Evolutionary conservation across 148 eudicot species (phyloP), one percentile per base, ranked within the genome.

Genomic region (Gaultheria prostrata): DNA sequence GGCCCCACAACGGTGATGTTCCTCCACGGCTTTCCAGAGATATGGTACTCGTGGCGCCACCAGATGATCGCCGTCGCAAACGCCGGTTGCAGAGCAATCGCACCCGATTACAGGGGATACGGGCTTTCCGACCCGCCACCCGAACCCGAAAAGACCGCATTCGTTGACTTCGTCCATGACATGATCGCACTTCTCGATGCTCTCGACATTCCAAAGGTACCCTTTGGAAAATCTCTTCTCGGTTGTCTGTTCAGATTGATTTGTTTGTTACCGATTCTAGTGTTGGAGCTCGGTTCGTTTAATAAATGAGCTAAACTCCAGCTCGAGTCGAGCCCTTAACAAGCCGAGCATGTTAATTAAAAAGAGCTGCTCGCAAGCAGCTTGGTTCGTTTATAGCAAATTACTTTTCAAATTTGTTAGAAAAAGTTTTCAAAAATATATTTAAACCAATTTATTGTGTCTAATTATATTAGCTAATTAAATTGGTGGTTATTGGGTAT

Each of bases 11-110:
- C 83, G 8, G 86, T 87, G 45, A 18, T 89, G 67, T 87, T 89
- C 77, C 81, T 87, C 12, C 91, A 89, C 77, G 89, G 91, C 2
- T 89, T 89, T 48, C 91, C 91, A 26, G 89, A 89, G 82, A 84
- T 87, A 82, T 89, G 91, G 91, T 89, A 89, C 86, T 69, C 87
- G 0, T 89, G 91, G 89, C 86, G 87, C 61, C 76, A 87, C 82
- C 91, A 89, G 67, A 84, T 89, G 85, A 82, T 89, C n/a, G 88
- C 88, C 8, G 82, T 63, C 12, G 88, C 88, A 20, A 53, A 77
- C 8, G 84, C 88, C n/a, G 91, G 91, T 1, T 89, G n/a, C 83
- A 30, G 88, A 50, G 91, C 91, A 0, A 78, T 89, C 33, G 87
- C 91, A 21, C 89, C 85, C 56, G 91, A 89, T 84, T 87, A 32